Evolutionary conservation across 345 rosid genomes (phyloP).

Genomic region (Isatis tinctoria): DNA sequence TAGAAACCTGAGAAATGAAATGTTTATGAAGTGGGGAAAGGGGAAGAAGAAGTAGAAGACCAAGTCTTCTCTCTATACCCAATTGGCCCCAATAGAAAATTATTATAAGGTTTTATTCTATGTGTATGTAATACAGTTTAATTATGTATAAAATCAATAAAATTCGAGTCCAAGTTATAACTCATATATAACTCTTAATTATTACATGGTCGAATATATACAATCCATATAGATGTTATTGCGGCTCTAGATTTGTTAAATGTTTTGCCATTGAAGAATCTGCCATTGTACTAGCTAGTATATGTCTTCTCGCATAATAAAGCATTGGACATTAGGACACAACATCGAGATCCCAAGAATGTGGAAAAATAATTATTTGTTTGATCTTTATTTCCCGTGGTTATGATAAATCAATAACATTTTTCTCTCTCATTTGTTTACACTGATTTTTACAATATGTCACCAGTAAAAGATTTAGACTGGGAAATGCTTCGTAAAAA

Average conservation of each 20-base stretch:
- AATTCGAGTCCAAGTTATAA: slow-evolving; percentile 9
- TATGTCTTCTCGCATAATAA: background rate
- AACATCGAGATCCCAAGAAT: slow-evolving; percentile 27
- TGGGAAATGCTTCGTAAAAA: background rate
- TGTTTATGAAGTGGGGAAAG: slow-evolving; percentile 12
- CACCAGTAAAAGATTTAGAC: background rate
- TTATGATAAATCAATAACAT: background rate
- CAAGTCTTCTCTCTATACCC: slow-evolving; percentile 28
- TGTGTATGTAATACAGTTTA: background rate
- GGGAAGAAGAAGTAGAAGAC: slow-evolving; percentile 19
- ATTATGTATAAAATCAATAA: background rate
- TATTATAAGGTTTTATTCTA: slow-evolving; percentile 2
- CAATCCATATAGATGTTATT: background rate
- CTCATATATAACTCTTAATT: slow-evolving; percentile 5
- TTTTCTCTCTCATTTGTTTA: background rate
- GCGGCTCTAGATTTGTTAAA: slow-evolving; percentile 19
- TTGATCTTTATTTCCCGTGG: background rate
- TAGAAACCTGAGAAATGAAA: slow-evolving; percentile 30
- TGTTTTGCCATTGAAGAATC: background rate
- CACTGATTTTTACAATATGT: background rate
- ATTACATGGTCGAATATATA: slow-evolving; percentile 8
- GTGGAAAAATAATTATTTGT: background rate
- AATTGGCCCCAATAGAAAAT: slow-evolving; percentile 22
- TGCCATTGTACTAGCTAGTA: slow-evolving; percentile 1
- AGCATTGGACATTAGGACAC: slow-evolving; percentile 15